Conservation (phyloP, 1,284 basidiomycete species). For the Puccinia horiana region DNA sequence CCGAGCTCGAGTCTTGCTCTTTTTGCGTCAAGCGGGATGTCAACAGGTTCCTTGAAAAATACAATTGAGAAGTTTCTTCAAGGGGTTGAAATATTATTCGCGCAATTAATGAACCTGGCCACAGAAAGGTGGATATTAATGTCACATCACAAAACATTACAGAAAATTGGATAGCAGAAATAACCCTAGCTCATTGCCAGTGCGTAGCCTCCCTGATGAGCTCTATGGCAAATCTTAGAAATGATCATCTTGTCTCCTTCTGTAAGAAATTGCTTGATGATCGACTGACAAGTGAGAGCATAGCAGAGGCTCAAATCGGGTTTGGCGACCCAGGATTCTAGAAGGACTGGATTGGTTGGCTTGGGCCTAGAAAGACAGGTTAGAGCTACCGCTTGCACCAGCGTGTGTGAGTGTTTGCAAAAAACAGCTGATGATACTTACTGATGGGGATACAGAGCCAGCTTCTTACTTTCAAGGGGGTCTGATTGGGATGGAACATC, state of each 20-base stretch:
- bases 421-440: slow-evolving; percentile 7
- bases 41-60: slow-evolving; percentile 73
- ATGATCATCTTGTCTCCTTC: slow-evolving; percentile 92
- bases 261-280: slow-evolving; percentile 90
- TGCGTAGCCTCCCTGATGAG: slow-evolving; percentile 89
- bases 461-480: background rate
- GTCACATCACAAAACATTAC: background rate
- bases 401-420: too few species aligned
- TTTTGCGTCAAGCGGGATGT: slow-evolving; percentile 41
- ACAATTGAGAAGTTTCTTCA: slow-evolving; percentile 82
- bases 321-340: slow-evolving; percentile 58
- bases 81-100: slow-evolving; percentile 88
- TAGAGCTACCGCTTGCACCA: background rate
- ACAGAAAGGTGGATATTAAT: background rate
- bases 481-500: slow-evolving; percentile 9
- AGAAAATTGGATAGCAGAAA: background rate
- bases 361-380: slow-evolving; percentile 2
- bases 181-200: slow-evolving; percentile 89
- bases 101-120: slow-evolving; percentile 79
- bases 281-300: slow-evolving; percentile 79
- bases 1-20: slow-evolving; percentile 39
- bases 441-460: background rate
- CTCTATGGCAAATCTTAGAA: slow-evolving; percentile 74
- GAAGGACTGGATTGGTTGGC: background rate
- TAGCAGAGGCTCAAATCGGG: slow-evolving; percentile 66